A percentile compares a stretch with the other conserved stretches of the same genome.
These are phyloP conservation scores for Wickerhamiella kurtzmanii DNA, from an alignment of 805 yeast species.

Conservation along the genomic window DNA sequence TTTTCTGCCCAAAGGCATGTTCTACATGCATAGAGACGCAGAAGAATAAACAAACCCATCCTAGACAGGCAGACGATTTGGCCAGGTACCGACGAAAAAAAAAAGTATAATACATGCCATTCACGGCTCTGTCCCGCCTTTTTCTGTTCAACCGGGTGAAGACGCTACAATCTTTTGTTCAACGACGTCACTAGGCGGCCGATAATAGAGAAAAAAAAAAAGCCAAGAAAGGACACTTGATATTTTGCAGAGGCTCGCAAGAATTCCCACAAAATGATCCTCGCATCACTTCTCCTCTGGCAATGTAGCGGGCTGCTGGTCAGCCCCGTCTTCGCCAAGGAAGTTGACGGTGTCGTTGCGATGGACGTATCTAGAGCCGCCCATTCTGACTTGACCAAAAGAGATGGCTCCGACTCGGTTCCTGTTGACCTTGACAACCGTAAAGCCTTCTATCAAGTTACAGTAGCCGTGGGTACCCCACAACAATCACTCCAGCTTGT, in stretches of 20 bases:
- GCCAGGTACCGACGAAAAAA: neutral
- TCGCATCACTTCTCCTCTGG: too few relatives aligned
- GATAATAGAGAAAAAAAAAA: too few relatives aligned
- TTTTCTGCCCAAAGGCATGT: too few relatives aligned
- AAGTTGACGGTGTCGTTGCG: neutral
- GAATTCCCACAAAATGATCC: too few relatives aligned
- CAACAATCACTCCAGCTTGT: neutral
- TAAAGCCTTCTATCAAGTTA: neutral
- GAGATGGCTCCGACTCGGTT: neutral
- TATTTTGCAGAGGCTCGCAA: too few relatives aligned
- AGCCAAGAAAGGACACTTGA: too few relatives aligned
- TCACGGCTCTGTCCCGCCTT: too few relatives aligned
- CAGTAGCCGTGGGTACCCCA: conserved; percentile 1
- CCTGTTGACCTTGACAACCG: neutral
- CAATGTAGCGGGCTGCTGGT: neutral
- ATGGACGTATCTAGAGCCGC: neutral
- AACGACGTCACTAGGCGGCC: too few relatives aligned
- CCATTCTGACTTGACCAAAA: neutral
- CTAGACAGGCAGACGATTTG: neutral
- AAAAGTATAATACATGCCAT: neutral
- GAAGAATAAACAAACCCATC: neutral
- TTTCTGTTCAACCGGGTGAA: too few relatives aligned
- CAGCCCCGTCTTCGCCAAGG: neutral
- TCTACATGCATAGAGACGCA: neutral
- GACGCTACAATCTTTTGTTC: too few relatives aligned